Evolutionary conservation across 176 grass and related monocot genomes (phyloP).

Genomic region (Cenchrus americanus): DNA sequence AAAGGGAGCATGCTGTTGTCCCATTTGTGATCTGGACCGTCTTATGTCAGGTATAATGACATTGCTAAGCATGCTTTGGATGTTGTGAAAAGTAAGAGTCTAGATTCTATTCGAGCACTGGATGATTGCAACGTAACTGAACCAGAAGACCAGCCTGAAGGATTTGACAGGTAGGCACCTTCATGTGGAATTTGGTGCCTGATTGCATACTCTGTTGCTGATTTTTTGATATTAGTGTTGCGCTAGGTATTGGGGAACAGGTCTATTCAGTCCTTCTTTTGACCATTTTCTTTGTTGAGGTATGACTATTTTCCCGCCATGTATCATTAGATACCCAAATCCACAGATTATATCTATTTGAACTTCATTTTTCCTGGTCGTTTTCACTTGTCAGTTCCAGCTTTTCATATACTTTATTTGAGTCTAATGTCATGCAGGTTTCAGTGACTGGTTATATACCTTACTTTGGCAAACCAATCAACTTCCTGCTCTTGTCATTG

Average conservation of each 20-base stretch:
- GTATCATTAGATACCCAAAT: slow-evolving; percentile 17
- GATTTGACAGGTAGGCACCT: slow-evolving; percentile 78
- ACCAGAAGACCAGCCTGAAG: slow-evolving; percentile 56
- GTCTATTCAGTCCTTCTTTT: slow-evolving; percentile 85
- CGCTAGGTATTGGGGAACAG: slow-evolving; percentile 87
- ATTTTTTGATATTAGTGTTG: slow-evolving; percentile 63
- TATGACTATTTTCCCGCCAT: slow-evolving; percentile 42
- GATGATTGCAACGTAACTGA: slow-evolving; percentile 48
- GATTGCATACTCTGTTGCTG: slow-evolving; percentile 27
- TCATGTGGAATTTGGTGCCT: slow-evolving; percentile 28
- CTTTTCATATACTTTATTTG: slow-evolving; percentile 18
- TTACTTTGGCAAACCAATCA: slow-evolving; percentile 80
- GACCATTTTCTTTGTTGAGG: slow-evolving; percentile 96
- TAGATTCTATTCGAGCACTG: slow-evolving; percentile 37
- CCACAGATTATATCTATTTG: slow-evolving; percentile 6
- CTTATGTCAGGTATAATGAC: slow-evolving; percentile 84
- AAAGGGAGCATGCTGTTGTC: slow-evolving; percentile 22
- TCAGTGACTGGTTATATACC: slow-evolving; percentile 79
- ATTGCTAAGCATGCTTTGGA: slow-evolving; percentile 95
- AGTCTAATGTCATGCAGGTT: slow-evolving; percentile 61
- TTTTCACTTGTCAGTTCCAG: slow-evolving; percentile 18
- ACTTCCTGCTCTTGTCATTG: slow-evolving; percentile 89
- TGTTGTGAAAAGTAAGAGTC: slow-evolving; percentile 67
- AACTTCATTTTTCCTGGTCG: slow-evolving; percentile 6
- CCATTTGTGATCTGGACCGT: slow-evolving; percentile 43